phyloP scores from a whole-genome alignment of 2,329 filamentous ascomycete species.

The Diaporthe ilicicola region DNA sequence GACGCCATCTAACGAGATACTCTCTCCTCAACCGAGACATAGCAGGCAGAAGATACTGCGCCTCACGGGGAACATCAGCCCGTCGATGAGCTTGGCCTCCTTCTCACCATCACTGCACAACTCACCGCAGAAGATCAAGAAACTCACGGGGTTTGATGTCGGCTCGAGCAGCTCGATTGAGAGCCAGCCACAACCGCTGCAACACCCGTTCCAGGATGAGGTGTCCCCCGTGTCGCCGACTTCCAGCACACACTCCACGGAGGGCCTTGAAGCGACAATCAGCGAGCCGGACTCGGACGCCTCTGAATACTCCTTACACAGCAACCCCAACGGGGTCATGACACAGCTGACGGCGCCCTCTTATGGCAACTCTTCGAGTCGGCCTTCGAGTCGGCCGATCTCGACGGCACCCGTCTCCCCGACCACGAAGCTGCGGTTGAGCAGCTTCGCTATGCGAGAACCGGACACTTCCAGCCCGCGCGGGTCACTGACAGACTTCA shows the following conservation, averaged over 20 bases:
- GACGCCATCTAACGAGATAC: constrained; percentile 29
- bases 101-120: constrained; percentile 39
- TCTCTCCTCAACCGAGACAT: constrained; percentile 36
- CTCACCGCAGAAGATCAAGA: constrained; percentile 50
- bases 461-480: background rate
- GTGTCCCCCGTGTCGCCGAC: constrained; percentile 34
- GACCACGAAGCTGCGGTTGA: background rate
- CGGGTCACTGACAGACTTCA: background rate
- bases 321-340: background rate
- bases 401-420: background rate
- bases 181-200: constrained; percentile 9
- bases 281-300: constrained; percentile 34
- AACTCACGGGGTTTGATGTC: constrained; percentile 52
- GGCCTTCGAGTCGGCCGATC: background rate
- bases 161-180: constrained; percentile 31
- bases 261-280: constrained; percentile 29
- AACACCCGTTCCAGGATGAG: constrained; percentile 13
- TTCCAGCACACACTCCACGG: constrained; percentile 35
- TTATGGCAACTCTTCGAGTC: background rate
- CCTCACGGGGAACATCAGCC: constrained; percentile 32
- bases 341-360: constrained; percentile 14
- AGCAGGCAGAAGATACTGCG: constrained; percentile 35
- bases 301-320: constrained; percentile 17
- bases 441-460: background rate
- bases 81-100: constrained; percentile 7